These are phyloP conservation scores for Neurospora sp. DNA, from an alignment of 495 filamentous ascomycete species.

Conservation along the genomic window DNA sequence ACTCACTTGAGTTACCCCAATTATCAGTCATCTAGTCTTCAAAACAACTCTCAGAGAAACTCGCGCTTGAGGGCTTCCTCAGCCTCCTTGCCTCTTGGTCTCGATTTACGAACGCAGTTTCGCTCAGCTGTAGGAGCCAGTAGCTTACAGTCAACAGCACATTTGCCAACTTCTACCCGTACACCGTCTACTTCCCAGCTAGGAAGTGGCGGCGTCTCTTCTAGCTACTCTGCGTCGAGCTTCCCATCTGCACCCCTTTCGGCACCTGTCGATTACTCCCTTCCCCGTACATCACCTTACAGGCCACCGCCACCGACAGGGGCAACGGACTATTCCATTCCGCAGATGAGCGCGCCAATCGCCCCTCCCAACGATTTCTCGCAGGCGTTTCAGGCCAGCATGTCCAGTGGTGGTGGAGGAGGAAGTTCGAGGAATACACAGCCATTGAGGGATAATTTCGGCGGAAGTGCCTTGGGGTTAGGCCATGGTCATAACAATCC, in stretches of 20 bases:
- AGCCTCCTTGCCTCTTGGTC: constrained; percentile 34
- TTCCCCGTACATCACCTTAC: constrained; percentile 36
- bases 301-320: constrained; percentile 17
- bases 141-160: constrained; percentile 27
- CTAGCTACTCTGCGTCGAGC: constrained; percentile 34
- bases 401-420: constrained; percentile 26
- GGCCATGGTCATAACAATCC: constrained; percentile 24
- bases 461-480: constrained; percentile 24
- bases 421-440: constrained; percentile 25
- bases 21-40: constrained; percentile 27
- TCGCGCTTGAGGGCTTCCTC: constrained; percentile 39
- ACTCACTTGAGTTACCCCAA: constrained; percentile 35
- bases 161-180: constrained; percentile 27
- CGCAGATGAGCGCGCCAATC: constrained; percentile 46
- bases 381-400: constrained; percentile 38
- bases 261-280: constrained; percentile 42
- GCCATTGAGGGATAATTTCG: constrained; percentile 35
- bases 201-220: constrained; percentile 23
- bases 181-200: constrained; percentile 29
- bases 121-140: constrained; percentile 31
- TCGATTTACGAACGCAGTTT: constrained; percentile 40
- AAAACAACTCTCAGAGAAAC: constrained; percentile 29
- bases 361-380: constrained; percentile 41
- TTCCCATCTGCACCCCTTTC: constrained; percentile 44
- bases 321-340: constrained; percentile 39